These are phyloP conservation scores for Tolypocladium cylindrosporum DNA, from an alignment of 2,329 filamentous ascomycete genomes.

Conservation along the genomic window DNA sequence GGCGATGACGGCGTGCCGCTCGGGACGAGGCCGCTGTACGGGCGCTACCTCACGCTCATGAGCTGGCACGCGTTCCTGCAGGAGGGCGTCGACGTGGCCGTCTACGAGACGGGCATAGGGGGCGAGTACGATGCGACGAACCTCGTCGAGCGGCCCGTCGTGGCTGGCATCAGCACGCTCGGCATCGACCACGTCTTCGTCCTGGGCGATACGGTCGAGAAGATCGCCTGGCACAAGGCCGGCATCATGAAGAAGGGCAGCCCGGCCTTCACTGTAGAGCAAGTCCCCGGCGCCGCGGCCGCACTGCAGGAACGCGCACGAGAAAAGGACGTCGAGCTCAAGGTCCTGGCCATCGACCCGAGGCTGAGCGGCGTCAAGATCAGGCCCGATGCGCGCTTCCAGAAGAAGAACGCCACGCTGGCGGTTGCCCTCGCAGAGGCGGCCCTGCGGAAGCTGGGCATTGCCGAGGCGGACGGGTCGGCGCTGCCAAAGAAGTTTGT, in stretches of 20 bases:
- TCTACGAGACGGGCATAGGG: slow-evolving; percentile 59
- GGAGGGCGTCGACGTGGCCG: slow-evolving; percentile 50
- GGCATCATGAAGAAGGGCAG: slow-evolving; percentile 56
- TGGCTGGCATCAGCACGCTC: slow-evolving; percentile 52
- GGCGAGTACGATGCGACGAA: slow-evolving; percentile 63
- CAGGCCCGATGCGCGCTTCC: slow-evolving; percentile 43
- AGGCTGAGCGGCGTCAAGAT: slow-evolving; percentile 37
- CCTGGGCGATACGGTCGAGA: slow-evolving; percentile 51
- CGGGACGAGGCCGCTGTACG: slow-evolving; percentile 42
- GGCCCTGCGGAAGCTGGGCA: slow-evolving; percentile 34
- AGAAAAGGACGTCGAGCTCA: slow-evolving; percentile 39
- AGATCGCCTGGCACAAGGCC: slow-evolving; percentile 67
- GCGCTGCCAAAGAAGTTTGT: slow-evolving; percentile 54
- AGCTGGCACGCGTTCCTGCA: slow-evolving; percentile 56
- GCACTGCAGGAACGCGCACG: slow-evolving; percentile 40
- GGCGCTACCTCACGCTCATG: slow-evolving; percentile 55
- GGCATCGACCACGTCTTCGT: slow-evolving; percentile 59
- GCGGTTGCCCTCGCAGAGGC: slow-evolving; percentile 42
- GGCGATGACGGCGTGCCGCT: slow-evolving; percentile 21
- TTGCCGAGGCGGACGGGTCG: slow-evolving; percentile 13
- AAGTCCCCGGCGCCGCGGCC: slow-evolving; percentile 32
- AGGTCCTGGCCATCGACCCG: slow-evolving; percentile 34
- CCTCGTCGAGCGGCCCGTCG: slow-evolving; percentile 46
- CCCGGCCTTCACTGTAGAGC: slow-evolving; percentile 47
- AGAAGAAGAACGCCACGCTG: slow-evolving; percentile 47